Evolutionary conservation across 805 yeast genomes (phyloP).

Genomic region (Starmerella asiatica): DNA sequence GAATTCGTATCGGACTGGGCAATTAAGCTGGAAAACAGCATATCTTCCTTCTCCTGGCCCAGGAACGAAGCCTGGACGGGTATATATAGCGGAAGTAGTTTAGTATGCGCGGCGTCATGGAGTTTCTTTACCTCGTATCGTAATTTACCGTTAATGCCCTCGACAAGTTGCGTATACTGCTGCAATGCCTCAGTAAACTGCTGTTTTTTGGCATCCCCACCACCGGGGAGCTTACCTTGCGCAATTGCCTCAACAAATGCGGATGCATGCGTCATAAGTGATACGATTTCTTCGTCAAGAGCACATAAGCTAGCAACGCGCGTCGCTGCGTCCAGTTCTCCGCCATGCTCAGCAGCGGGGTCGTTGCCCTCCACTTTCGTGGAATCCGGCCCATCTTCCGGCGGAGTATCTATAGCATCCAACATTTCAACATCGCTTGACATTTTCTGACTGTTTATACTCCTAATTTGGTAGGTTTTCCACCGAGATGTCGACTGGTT

Average conservation of each 20-base stretch:
- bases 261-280: slow-evolving; percentile 23
- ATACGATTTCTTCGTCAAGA: slow-evolving; percentile 21
- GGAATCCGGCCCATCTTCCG: not conserved
- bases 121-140: slow-evolving; percentile 53
- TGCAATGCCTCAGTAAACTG: slow-evolving; percentile 35
- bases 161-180: slow-evolving; percentile 40
- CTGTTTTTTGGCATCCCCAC: slow-evolving; percentile 24
- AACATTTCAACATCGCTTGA: slow-evolving; percentile 2
- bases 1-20: too few relatives aligned
- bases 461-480: too few relatives aligned
- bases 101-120: slow-evolving; percentile 37
- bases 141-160: slow-evolving; percentile 44
- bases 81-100: slow-evolving; percentile 52
- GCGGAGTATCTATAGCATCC: not conserved
- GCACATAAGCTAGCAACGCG: slow-evolving; percentile 23
- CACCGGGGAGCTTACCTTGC: slow-evolving; percentile 20
- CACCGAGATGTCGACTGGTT: too few relatives aligned
- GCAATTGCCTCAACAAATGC: slow-evolving; percentile 21
- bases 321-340: slow-evolving; percentile 14
- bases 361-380: not conserved
- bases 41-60: slow-evolving; percentile 43
- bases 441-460: not conserved
- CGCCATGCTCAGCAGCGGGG: not conserved
- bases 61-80: slow-evolving; percentile 59
- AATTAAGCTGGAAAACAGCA: slow-evolving; percentile 19